Evolutionary conservation across 208 protist species (phyloP).

Genomic region (Leishmania gerbilli): DNA sequence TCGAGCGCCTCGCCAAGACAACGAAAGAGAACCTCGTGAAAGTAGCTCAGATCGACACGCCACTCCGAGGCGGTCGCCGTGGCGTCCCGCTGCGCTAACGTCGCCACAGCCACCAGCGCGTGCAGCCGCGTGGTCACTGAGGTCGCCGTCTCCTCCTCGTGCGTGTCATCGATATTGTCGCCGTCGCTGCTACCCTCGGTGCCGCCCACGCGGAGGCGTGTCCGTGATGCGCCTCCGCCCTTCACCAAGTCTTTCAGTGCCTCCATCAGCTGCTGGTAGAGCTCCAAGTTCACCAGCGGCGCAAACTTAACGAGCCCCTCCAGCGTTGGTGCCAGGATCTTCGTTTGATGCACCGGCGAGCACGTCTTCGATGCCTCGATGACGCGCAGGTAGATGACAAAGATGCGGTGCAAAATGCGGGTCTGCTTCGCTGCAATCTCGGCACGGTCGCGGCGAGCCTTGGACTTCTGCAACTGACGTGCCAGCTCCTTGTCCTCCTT

Average conservation of each 20-base stretch:
- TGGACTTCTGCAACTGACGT: constrained; percentile 90
- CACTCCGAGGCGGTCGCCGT: constrained; percentile 81
- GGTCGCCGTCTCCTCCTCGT: constrained; percentile 57
- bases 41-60: constrained; percentile 93
- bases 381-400: constrained; percentile 92
- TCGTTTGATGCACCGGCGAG: constrained; percentile 81
- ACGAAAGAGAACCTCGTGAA: constrained; percentile 90
- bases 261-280: constrained; percentile 88
- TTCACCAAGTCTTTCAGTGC: constrained; percentile 89
- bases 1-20: constrained; percentile 82
- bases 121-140: constrained; percentile 87
- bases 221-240: constrained; percentile 10
- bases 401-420: constrained; percentile 88
- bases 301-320: constrained; percentile 93
- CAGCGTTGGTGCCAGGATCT: constrained; percentile 88
- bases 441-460: constrained; percentile 84
- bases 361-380: constrained; percentile 88
- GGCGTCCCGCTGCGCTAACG: constrained; percentile 85
- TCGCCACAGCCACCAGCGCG: constrained; percentile 87
- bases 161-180: constrained; percentile 4
- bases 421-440: constrained; percentile 89
- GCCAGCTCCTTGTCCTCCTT: constrained; percentile 93
- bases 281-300: constrained; percentile 89
- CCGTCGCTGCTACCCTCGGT: constrained; percentile 3
- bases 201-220: not conserved